These are phyloP conservation scores for Glaciozyma antarctica DNA, from an alignment of 768 basidiomycete species.

Conservation along the genomic window DNA sequence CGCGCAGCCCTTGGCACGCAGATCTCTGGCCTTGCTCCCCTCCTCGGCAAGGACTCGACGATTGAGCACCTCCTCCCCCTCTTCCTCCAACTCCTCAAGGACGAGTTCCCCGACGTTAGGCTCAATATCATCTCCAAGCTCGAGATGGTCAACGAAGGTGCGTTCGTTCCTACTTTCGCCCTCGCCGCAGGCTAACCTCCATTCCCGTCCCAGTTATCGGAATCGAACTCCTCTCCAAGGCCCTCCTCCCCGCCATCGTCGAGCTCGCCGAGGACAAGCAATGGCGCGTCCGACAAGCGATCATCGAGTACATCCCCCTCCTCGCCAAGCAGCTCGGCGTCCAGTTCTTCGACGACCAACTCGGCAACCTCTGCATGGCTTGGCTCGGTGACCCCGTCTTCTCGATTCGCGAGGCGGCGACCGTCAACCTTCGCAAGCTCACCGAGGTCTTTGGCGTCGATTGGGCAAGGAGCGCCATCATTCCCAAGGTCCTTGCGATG, in stretches of 20 bases:
- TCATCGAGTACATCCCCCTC: constrained; percentile 98
- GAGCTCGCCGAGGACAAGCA: constrained; percentile 98
- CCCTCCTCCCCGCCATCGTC: constrained; percentile 91
- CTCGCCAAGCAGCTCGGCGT: constrained; percentile 96
- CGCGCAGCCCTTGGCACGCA: constrained; percentile 91
- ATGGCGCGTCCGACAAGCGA: constrained; percentile 98
- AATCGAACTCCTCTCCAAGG: constrained; percentile 85
- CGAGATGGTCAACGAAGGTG: constrained; percentile 86
- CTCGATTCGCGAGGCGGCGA: constrained; percentile 97
- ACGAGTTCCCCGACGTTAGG: constrained; percentile 96
- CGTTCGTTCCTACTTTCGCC: constrained; percentile 24
- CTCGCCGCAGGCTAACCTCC: not conserved
- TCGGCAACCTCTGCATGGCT: constrained; percentile 94
- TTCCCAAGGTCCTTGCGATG: constrained; percentile 96
- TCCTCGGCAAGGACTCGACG: constrained; percentile 84
- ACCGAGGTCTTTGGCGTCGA: constrained; percentile 98
- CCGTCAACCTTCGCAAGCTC: constrained; percentile 87
- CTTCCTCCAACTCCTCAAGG: constrained; percentile 91
- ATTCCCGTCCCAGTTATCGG: constrained; percentile 67
- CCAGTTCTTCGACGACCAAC: constrained; percentile 93
- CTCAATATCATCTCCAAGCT: constrained; percentile 97
- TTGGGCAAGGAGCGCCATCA: constrained; percentile 87
- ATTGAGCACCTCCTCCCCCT: constrained; percentile 93
- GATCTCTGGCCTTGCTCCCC: constrained; percentile 88
- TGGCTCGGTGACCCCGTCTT: constrained; percentile 98